Evolutionary conservation across 2,329 filamentous ascomycete species (phyloP).

Genomic region (Sphaceloma murrayae): DNA sequence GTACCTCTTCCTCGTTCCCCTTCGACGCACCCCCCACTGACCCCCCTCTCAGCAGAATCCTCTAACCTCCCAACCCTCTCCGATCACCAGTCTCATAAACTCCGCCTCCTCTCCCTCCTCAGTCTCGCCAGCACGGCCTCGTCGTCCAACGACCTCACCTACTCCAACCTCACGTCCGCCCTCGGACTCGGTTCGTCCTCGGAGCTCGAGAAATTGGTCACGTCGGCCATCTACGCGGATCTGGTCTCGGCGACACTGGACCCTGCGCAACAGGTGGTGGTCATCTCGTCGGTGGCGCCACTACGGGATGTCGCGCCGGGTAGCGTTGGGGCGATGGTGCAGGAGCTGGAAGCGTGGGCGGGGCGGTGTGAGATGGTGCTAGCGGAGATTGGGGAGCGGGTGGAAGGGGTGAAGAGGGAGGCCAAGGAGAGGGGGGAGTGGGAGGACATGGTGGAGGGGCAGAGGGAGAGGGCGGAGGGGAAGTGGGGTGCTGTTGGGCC

Average conservation of each 20-base stretch:
- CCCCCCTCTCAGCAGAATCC: conserved; percentile 32
- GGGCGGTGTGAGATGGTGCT: conserved; percentile 67
- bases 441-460: conserved; percentile 34
- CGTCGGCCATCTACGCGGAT: conserved; percentile 76
- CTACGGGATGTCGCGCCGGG: conserved; percentile 75
- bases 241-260: conserved; percentile 77
- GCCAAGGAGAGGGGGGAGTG: conserved; percentile 35
- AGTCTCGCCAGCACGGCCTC: conserved; percentile 53
- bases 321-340: conserved; percentile 58
- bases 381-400: conserved; percentile 63
- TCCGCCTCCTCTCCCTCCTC: conserved; percentile 82
- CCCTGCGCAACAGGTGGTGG: conserved; percentile 62
- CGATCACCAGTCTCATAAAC: conserved; percentile 66
- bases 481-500: conserved; percentile 20
- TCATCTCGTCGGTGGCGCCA: conserved; percentile 70
- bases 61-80: conserved; percentile 60
- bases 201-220: conserved; percentile 77
- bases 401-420: conserved; percentile 51
- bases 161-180: conserved; percentile 54
- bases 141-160: conserved; percentile 55
- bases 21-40: conserved; percentile 20
- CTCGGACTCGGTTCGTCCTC: conserved; percentile 58
- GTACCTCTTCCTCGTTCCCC: conserved; percentile 34
- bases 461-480: conserved; percentile 29
- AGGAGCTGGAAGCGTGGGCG: conserved; percentile 64